Percentiles rank a stretch among this genome's conserved stretches.
These are phyloP conservation scores for Rhizopus arrhizus DNA, from an alignment of 371 early-diverging fungal genomes.

Conservation along the genomic window DNA sequence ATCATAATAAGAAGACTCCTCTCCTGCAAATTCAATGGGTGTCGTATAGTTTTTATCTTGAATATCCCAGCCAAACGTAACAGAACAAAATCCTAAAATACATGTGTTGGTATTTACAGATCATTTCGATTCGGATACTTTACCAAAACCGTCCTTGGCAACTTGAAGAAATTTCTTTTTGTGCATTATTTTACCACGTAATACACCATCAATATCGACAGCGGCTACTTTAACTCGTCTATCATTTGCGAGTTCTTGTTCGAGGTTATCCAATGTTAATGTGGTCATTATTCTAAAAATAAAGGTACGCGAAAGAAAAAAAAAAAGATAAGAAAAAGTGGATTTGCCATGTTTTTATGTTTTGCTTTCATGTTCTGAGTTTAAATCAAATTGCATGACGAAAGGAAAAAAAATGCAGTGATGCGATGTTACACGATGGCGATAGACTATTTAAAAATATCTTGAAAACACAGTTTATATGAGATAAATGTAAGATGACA, in stretches of 20 bases:
- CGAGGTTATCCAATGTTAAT: conserved; percentile 35
- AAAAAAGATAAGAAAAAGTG: conserved; percentile 10
- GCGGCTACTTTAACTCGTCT: conserved; percentile 61
- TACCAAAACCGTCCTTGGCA: conserved; percentile 75
- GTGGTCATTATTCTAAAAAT: conserved; percentile 6
- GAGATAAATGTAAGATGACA: no score
- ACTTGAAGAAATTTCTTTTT: conserved; percentile 69
- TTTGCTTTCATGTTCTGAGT: background rate
- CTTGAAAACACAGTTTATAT: no score
- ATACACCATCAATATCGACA: conserved; percentile 79
- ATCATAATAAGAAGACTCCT: conserved; percentile 61
- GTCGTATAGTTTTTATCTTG: conserved; percentile 58
- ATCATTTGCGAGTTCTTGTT: conserved; percentile 46
- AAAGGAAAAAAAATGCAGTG: no score
- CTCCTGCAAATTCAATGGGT: conserved; percentile 27
- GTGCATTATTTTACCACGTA: conserved; percentile 76
- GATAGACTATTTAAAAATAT: no score
- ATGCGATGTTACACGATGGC: no score
- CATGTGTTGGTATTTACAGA: background rate
- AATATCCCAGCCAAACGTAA: conserved; percentile 88
- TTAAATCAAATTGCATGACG: background rate
- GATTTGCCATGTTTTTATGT: background rate
- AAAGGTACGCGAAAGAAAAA: conserved; percentile 3
- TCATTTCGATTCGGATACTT: conserved; percentile 3
- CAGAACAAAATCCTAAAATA: conserved; percentile 72